Evolutionary conservation across 495 filamentous ascomycete genomes (phyloP), one percentile per base, ranked within the genome.

Genomic region (Penicillium psychrofluorescens): DNA sequence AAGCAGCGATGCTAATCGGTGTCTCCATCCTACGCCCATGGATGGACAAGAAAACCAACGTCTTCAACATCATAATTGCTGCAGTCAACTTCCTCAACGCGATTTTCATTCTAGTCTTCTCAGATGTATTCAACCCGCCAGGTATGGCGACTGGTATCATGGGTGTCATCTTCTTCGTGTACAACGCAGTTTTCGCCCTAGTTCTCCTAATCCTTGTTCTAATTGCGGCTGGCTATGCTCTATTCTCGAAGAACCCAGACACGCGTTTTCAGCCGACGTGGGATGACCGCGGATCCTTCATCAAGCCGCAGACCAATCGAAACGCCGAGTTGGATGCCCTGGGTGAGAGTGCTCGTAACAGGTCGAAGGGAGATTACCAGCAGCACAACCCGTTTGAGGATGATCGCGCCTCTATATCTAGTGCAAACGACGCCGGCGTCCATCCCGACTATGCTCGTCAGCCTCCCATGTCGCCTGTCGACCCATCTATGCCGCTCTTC

Each of bases 31-130:
- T 95, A 56, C 78, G 86, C 39, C 92, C 92, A 1, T 98, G 86
- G 79, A 96, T 97, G 91, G 89, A 96, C 73, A 95, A 92, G 78
- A 89, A 86, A 62, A 95, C 90, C 40, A 98, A 98, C 59, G 81
- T 81, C 40, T 91, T 95, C 75, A 95, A 95, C 70, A 95, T 98
- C 53, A 74, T 88, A 45, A 94, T 95, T 52, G 78, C 77, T 43
- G 82, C 78, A 29, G 70, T 95, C 54, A 97, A 95, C 65, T 94
- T 96, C 61, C 54, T 96, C 61, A 95, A 92, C 61, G 75, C 83
- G 49, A 81, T 92, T 62, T 90, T 91, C 68, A 69, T 92, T 10
- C 70, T 95, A 27, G 71, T 95, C 43, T 91, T 90, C 64, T 84
- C 81, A 15, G 71, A 82, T 39, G 76, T 95, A 30, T 90, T 92